Conservation (phyloP, 2,329 filamentous ascomycete species). For the Exophiala sp. region DNA sequence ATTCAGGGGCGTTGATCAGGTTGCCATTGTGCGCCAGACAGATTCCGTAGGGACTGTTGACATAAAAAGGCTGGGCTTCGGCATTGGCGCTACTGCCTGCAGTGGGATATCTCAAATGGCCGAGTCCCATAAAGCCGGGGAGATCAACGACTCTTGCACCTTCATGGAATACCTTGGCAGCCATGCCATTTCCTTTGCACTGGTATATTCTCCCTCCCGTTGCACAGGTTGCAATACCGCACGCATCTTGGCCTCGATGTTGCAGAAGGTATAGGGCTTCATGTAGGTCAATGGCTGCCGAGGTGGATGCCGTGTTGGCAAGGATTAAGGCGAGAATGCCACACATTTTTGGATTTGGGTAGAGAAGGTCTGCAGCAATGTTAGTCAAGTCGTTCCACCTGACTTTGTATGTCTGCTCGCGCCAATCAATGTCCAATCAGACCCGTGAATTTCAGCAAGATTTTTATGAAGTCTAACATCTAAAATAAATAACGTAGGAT, state of each 20-base stretch:
- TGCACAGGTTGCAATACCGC: slow-evolving; percentile 71
- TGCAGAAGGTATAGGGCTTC: slow-evolving; percentile 67
- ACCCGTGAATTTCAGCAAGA: slow-evolving; percentile 25
- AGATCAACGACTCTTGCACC: slow-evolving; percentile 67
- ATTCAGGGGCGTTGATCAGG: slow-evolving; percentile 68
- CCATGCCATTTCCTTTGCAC: slow-evolving; percentile 86
- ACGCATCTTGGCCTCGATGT: slow-evolving; percentile 80
- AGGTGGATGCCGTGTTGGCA: slow-evolving; percentile 47
- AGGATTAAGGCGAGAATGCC: slow-evolving; percentile 58
- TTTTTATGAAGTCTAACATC: slow-evolving; percentile 47
- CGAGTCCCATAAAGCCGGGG: slow-evolving; percentile 79
- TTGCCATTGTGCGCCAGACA: slow-evolving; percentile 83
- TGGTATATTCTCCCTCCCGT: slow-evolving; percentile 76
- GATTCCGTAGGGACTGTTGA: slow-evolving; percentile 79
- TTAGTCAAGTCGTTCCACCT: no score
- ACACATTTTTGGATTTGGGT: slow-evolving; percentile 49
- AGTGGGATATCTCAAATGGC: slow-evolving; percentile 83
- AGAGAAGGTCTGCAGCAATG: no score
- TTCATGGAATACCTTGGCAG: slow-evolving; percentile 75
- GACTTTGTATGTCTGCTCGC: background rate
- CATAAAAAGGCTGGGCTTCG: slow-evolving; percentile 89
- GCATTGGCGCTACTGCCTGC: slow-evolving; percentile 76
- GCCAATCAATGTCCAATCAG: slow-evolving; percentile 14
- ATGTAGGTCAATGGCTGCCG: slow-evolving; percentile 60
- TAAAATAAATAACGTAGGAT: slow-evolving; percentile 37